Evolutionary conservation across 768 basidiomycete species (phyloP).

Genomic region (Rhodosporidiobolus odoratus): DNA sequence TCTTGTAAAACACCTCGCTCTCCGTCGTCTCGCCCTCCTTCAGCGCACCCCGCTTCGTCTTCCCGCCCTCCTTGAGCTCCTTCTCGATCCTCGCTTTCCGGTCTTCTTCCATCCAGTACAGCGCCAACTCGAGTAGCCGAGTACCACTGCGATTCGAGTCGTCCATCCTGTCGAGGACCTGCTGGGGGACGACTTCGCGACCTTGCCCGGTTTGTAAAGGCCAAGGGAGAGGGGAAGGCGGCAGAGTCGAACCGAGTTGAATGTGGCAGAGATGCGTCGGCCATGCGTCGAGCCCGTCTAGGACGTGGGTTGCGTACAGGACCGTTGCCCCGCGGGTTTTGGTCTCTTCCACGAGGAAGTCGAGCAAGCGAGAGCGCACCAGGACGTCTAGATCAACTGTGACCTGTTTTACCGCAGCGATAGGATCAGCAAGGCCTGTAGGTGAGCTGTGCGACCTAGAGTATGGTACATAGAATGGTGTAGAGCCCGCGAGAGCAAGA

Average conservation of each 20-base stretch:
- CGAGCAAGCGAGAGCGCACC: constrained; percentile 83
- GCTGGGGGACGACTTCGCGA: constrained; percentile 9
- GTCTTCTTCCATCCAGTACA: constrained; percentile 84
- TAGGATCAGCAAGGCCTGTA: neutral
- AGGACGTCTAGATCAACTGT: constrained; percentile 96
- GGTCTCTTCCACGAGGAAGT: constrained; percentile 78
- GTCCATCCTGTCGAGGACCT: constrained; percentile 32
- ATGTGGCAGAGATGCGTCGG: constrained; percentile 92
- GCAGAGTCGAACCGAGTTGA: constrained; percentile 70
- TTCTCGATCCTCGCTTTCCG: constrained; percentile 51
- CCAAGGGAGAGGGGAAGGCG: constrained; percentile 64
- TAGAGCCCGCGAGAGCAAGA: neutral
- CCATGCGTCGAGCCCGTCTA: constrained; percentile 83
- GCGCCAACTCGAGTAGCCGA: constrained; percentile 64
- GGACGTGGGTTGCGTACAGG: constrained; percentile 70
- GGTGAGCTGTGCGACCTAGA: no score
- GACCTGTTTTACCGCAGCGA: constrained; percentile 60
- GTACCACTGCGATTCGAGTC: constrained; percentile 41
- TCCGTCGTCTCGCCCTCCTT: constrained; percentile 61
- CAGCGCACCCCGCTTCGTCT: constrained; percentile 59
- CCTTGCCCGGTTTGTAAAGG: constrained; percentile 49
- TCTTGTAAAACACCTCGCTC: constrained; percentile 77
- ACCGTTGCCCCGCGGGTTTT: constrained; percentile 75
- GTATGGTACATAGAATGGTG: neutral
- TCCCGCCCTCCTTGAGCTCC: constrained; percentile 58